These are phyloP conservation scores for Paraphaeosphaeria sporulosa DNA, from an alignment of 2,329 filamentous ascomycete species.

Conservation along the genomic window DNA sequence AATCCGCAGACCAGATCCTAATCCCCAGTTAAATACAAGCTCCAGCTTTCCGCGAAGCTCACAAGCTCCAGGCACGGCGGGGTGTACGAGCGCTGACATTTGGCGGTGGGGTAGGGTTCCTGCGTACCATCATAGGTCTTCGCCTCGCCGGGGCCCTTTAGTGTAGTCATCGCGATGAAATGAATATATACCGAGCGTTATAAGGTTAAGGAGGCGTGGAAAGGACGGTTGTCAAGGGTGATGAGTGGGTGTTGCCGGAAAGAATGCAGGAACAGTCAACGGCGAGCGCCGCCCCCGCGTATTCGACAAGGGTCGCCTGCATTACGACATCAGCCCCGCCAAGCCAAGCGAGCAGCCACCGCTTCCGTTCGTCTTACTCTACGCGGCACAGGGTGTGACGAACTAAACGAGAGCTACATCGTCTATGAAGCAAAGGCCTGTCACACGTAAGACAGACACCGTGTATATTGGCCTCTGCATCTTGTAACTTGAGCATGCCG, in stretches of 20 bases:
- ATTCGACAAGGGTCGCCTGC: slow-evolving; percentile 21
- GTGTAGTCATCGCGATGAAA: slow-evolving; percentile 54
- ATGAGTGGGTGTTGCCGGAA: slow-evolving; percentile 11
- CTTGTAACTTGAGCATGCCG: not conserved
- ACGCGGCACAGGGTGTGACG: slow-evolving; percentile 7
- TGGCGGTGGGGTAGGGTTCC: slow-evolving; percentile 9
- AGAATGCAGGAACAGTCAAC: slow-evolving; percentile 33
- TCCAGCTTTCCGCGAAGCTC: not conserved
- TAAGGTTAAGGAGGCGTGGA: not conserved
- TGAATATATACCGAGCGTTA: not conserved
- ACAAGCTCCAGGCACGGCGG: not conserved
- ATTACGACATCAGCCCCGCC: slow-evolving; percentile 24
- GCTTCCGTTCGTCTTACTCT: slow-evolving; percentile 3
- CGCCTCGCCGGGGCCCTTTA: slow-evolving; percentile 70
- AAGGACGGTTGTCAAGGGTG: slow-evolving; percentile 13
- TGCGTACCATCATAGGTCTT: slow-evolving; percentile 64
- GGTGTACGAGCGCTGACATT: not conserved
- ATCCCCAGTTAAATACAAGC: not conserved
- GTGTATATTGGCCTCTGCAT: too few relatives aligned
- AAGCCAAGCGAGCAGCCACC: slow-evolving; percentile 16
- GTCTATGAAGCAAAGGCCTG: not conserved
- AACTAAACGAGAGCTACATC: not conserved
- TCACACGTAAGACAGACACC: not conserved
- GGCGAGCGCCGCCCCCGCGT: slow-evolving; percentile 11
- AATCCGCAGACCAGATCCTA: slow-evolving; percentile 74